Evolutionary conservation across 345 rosid genomes (phyloP), one percentile per base, ranked within the genome.

Genomic region (Noccaea bulbosa): DNA sequence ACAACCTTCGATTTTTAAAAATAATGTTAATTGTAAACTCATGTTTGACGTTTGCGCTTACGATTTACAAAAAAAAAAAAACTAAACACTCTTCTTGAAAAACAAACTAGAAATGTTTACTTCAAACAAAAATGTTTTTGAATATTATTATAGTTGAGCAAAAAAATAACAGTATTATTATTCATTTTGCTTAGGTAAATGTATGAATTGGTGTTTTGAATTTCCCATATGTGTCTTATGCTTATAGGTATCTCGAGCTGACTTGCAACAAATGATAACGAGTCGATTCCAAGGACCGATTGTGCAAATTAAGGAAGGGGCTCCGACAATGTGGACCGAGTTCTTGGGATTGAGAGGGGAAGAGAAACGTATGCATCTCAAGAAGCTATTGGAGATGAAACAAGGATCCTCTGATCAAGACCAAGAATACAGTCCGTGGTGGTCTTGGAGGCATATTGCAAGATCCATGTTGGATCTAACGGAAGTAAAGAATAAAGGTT

Each of bases 361-460:
- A 44, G 90, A 91, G 20, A 87, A 84, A 45, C 81, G 79, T 2
- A 80, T 65, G 11, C 84, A 87, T 50, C 70, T 93, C 15, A 89
- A 83, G 81, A 78, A 75, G 49, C 74, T 84, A 67, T 68, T 81
- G 72, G 81, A 63, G 37, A 78, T 57, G 65, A 74, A 73, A 15
- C 73, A 66, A 77, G 80, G 67, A 51, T 30, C 39, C 51, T 74
- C 12, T 68, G 20, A 17, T 17, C 65, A 54, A 63, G 62, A 66
- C 24, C 79, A 79, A 37, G 74, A 73, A 41, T 72, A 69, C 54
- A 48, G 45, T 37, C 50, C 40, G 38, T 11, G 73, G 27, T 82
- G 85, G 93, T 83, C 90, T 51, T 91, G 87, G 96, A 72, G 81
- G 75, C 84, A 80, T 53, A 68, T 92, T 7, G 27, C 81, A 67